A percentile compares a stretch with the other conserved stretches of the same genome.
phyloP scores from a whole-genome alignment of 306 rosid genomes.

The Fragaria ananassa region DNA sequence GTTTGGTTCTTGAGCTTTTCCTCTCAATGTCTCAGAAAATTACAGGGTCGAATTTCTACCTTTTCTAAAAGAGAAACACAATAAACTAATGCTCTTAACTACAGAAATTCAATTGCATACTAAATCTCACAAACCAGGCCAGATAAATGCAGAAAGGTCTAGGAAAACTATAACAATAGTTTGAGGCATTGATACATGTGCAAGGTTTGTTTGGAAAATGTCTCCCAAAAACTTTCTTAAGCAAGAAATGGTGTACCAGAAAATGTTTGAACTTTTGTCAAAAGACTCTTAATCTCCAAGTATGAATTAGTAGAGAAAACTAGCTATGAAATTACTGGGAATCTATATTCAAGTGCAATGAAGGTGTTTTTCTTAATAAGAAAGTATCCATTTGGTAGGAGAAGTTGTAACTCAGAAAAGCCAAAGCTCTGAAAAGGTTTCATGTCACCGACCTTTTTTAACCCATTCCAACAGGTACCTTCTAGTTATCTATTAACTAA shows the following conservation, averaged over 20 bases:
- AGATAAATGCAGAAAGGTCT: background rate
- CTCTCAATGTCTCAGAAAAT: background rate
- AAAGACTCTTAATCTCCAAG: background rate
- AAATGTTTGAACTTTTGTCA: background rate
- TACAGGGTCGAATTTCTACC: background rate
- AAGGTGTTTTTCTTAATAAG: background rate
- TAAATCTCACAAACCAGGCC: background rate
- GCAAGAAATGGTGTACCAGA: background rate
- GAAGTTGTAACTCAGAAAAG: background rate
- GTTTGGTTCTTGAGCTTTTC: no score
- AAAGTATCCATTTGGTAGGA: background rate
- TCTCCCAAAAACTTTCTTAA: background rate
- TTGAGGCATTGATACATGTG: background rate
- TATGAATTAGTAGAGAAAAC: background rate
- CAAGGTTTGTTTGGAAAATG: background rate
- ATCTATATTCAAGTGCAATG: background rate
- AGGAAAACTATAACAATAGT: background rate
- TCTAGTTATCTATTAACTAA: background rate
- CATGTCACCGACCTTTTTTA: background rate
- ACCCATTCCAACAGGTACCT: background rate
- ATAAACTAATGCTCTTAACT: background rate
- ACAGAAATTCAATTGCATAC: no score
- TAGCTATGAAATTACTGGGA: background rate
- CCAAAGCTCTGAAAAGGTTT: background rate
- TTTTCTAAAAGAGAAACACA: background rate